Evolutionary conservation across 768 basidiomycete genomes (phyloP), one percentile per base, ranked within the genome.

Genomic region (Filobasidium floriforme): DNA sequence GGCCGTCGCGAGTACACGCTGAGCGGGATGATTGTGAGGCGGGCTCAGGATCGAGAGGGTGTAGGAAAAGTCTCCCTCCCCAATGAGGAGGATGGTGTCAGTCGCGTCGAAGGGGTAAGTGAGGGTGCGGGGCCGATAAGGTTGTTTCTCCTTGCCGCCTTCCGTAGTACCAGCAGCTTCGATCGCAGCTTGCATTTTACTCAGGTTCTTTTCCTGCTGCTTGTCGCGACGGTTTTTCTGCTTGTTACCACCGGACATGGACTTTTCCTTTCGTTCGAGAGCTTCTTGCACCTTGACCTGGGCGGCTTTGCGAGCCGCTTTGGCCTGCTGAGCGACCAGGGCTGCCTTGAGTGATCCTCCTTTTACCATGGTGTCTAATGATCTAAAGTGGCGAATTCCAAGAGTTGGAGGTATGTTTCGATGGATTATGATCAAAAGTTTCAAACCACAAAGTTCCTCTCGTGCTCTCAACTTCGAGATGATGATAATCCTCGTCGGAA

Each of bases 31-130:
- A 68, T 79, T 75, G 41, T 79, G 65, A 1, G 82, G 81, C 0
- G 85, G 82, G 14, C 81, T 71, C 29, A 89, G 78, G 18, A 97
- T 82, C 18, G 92, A 86, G 29, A 84, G 85, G 1, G 92, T 83
- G 72, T 90, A 98, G 0, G 93, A 94, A 73, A 98, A 97, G 77
- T 97, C 90, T 12, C 78, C 94, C 81, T 98, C 94, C 10, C 93
- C 94, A 61, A 98, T 80, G 37, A 94, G 82, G 11, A 82, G 71
- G 46, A 81, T 74, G 26, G 75, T 73, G 61, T 81, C 80, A n/a
- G 69, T 68, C n/a, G 52, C 28, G 14, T 70, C 67, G 63, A 77
- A 77, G 1, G 76, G 76, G 29, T 55, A 60, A 28, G 46, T 67
- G 32, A 40, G 51, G 40, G 26, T 26, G 18, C 19, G 9, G 22